These are phyloP conservation scores for Aspergillus pseudoviridinutans DNA, from an alignment of 2,329 filamentous ascomycete genomes.

Conservation along the genomic window DNA sequence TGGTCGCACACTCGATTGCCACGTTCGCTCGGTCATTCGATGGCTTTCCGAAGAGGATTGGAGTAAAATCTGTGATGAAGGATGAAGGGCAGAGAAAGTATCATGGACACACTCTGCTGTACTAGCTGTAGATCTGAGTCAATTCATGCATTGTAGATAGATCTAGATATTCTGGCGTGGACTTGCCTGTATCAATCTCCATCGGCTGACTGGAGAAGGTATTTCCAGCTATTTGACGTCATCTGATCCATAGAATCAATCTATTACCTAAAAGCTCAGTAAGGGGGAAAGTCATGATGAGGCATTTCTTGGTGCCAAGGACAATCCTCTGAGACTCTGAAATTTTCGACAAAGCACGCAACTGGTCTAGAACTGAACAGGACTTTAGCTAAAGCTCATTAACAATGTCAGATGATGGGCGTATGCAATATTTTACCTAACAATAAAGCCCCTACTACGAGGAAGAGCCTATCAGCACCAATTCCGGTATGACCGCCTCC, in stretches of 20 bases:
- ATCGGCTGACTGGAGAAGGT: background rate
- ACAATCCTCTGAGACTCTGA: background rate
- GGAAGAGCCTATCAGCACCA: background rate
- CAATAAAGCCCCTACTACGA: background rate
- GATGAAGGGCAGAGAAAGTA: slow-evolving; percentile 2
- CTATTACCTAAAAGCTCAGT: background rate
- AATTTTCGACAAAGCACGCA: background rate
- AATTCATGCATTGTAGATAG: background rate
- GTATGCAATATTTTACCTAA: background rate
- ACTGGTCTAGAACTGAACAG: background rate
- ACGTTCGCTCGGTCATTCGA: slow-evolving; percentile 64
- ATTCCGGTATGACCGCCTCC: background rate
- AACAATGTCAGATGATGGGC: background rate
- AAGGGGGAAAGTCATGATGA: background rate
- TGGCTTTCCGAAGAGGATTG: slow-evolving; percentile 56
- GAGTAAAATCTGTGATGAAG: slow-evolving; percentile 2
- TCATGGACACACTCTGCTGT: slow-evolving; percentile 3
- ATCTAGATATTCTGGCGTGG: too few relatives aligned
- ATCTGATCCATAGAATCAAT: background rate
- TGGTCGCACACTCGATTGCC: slow-evolving; percentile 68
- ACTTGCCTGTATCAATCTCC: background rate
- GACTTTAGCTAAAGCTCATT: background rate
- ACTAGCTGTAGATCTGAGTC: background rate
- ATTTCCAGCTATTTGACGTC: background rate
- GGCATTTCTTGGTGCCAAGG: background rate